phyloP scores from a whole-genome alignment of 257 asterid genomes.

The Solanum virginianum region DNA sequence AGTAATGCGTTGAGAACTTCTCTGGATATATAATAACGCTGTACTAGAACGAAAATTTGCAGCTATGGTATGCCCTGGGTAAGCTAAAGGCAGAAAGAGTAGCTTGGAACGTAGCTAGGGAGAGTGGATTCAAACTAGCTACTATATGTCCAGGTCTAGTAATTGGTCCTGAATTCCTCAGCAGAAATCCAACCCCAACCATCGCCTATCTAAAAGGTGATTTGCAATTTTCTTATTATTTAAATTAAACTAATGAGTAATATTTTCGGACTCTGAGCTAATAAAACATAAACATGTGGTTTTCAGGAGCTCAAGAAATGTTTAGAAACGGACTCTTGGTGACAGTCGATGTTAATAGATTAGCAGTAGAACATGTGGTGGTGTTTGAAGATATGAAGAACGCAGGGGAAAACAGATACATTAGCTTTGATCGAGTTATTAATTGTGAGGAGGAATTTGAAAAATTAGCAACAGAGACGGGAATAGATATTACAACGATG shows the following conservation, averaged over 20 bases:
- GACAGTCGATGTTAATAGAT: constrained; percentile 30
- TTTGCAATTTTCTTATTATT: neutral
- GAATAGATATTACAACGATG: constrained; percentile 12
- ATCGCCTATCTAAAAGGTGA: constrained; percentile 64
- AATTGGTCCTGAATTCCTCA: constrained; percentile 47
- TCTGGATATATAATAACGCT: neutral
- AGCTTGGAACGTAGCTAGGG: constrained; percentile 59
- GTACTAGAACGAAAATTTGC: neutral
- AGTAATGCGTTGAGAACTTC: neutral
- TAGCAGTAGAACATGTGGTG: constrained; percentile 62
- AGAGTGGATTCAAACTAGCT: constrained; percentile 41
- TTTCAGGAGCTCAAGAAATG: constrained; percentile 57
- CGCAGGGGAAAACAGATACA: constrained; percentile 42
- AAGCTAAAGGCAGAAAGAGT: constrained; percentile 76
- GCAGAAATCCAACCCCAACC: constrained; percentile 54
- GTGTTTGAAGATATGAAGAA: constrained; percentile 69
- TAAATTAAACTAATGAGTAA: neutral
- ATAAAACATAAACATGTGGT: neutral
- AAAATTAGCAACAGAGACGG: constrained; percentile 38
- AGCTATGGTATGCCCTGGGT: constrained; percentile 98
- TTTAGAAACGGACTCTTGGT: constrained; percentile 52
- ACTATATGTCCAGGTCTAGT: constrained; percentile 77
- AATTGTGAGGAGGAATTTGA: constrained; percentile 35
- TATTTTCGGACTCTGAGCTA: neutral
- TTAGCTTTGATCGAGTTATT: constrained; percentile 56